These are phyloP conservation scores for Ophiostoma sp. DNA, from an alignment of 2,329 filamentous ascomycete species.

Conservation along the genomic window DNA sequence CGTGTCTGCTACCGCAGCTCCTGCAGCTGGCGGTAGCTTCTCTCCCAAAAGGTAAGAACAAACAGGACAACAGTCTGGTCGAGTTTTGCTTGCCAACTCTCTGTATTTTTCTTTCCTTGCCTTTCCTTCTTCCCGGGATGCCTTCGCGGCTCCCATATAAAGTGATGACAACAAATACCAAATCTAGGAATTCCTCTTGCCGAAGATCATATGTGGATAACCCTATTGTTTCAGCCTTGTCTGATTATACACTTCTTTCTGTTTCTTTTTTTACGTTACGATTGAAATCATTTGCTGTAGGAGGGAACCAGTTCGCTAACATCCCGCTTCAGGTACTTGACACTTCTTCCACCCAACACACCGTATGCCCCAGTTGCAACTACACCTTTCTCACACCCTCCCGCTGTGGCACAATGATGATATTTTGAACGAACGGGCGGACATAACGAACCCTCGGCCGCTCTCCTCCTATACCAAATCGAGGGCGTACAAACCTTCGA, in stretches of 20 bases:
- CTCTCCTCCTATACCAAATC: conserved; percentile 51
- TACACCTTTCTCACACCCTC: conserved; percentile 30
- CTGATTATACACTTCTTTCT: conserved; percentile 48
- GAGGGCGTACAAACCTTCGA: conserved; percentile 63
- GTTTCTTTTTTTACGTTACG: neutral
- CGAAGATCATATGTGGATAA: conserved; percentile 65
- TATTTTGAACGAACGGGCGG: conserved; percentile 69
- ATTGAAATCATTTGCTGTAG: conserved; percentile 10
- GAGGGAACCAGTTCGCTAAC: conserved; percentile 29
- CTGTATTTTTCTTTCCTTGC: neutral
- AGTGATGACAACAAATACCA: conserved; percentile 62
- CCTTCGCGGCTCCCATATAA: conserved; percentile 33
- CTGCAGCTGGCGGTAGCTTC: conserved; percentile 9
- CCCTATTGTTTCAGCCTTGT: conserved; percentile 65
- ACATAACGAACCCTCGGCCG: conserved; percentile 60
- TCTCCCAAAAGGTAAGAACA: conserved; percentile 50
- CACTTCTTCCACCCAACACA: neutral
- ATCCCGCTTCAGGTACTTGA: conserved; percentile 27
- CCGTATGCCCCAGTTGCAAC: conserved; percentile 30
- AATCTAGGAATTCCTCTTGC: conserved; percentile 67
- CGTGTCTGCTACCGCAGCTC: conserved; percentile 8
- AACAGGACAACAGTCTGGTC: neutral
- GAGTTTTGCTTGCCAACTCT: neutral
- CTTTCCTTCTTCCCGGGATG: neutral
- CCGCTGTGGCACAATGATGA: conserved; percentile 53